phyloP scores from a whole-genome alignment of 345 rosid species.

The Eucalyptus curtisii region DNA sequence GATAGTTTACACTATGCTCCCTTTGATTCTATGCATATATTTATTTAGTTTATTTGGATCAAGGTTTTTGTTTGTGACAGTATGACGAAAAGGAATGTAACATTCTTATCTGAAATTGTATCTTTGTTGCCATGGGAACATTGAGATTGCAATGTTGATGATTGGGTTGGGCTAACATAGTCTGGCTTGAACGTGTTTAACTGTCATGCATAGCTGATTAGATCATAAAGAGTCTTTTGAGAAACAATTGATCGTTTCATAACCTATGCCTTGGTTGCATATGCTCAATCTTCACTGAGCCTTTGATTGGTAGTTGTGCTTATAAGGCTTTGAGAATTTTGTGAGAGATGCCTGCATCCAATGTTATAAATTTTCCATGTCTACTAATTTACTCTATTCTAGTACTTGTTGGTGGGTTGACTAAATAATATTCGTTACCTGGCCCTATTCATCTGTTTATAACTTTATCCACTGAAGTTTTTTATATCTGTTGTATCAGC shows the following conservation, averaged over 20 bases:
- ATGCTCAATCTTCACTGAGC: background rate
- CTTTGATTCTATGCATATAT: background rate
- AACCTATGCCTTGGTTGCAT: background rate
- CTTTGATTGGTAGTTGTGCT: background rate
- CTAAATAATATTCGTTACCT: background rate
- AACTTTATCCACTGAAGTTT: background rate
- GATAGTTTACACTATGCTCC: background rate
- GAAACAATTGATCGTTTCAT: background rate
- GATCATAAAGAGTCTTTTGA: background rate
- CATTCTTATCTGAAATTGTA: background rate
- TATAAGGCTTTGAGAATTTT: background rate
- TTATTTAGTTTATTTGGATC: background rate
- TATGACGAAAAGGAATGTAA: background rate
- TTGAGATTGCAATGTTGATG: background rate
- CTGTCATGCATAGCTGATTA: background rate
- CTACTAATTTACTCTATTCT: background rate
- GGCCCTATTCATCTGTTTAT: background rate
- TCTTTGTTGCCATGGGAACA: background rate
- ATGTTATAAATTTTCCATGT: background rate
- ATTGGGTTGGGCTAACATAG: background rate
- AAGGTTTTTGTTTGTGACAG: background rate
- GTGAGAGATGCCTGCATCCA: background rate
- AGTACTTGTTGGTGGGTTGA: background rate
- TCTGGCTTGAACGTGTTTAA: background rate
- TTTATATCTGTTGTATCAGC: conserved; percentile 30